Conservation (phyloP, 306 rosid genomes). For the Vicia sativa region DNA sequence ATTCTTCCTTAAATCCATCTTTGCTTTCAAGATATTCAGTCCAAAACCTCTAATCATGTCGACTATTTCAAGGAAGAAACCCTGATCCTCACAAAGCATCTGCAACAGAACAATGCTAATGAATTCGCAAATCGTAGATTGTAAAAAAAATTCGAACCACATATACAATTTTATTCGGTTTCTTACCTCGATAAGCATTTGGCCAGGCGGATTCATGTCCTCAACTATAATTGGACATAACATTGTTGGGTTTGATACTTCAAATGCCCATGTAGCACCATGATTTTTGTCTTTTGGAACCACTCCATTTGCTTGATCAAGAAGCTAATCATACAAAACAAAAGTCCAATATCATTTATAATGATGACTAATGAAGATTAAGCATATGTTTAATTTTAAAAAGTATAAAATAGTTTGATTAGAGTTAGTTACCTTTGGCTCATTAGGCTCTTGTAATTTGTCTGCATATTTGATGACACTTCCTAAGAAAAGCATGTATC, state of each 20-base stretch:
- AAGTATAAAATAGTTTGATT: conserved; percentile 13
- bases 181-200: conserved; percentile 88
- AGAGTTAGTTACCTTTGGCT: conserved; percentile 64
- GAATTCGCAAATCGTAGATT: not conserved
- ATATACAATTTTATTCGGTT: conserved; percentile 3
- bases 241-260: conserved; percentile 65
- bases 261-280: conserved; percentile 84
- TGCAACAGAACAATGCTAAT: conserved; percentile 42
- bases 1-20: conserved; percentile 62
- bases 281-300: conserved; percentile 44
- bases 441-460: conserved; percentile 62
- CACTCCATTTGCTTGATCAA: conserved; percentile 51
- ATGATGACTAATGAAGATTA: conserved; percentile 31
- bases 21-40: conserved; percentile 75
- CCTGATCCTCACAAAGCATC: conserved; percentile 82
- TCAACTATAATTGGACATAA: conserved; percentile 84
- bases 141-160: conserved; percentile 12
- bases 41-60: conserved; percentile 68
- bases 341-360: conserved; percentile 1
- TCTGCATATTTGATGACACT: conserved; percentile 63
- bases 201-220: conserved; percentile 74
- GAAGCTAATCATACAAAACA: conserved; percentile 52
- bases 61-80: conserved; percentile 77
- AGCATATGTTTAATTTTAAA: not conserved
- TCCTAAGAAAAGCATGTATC: conserved; percentile 83